phyloP scores from a whole-genome alignment of 2,329 filamentous ascomycete species.

The Phoma sp. region DNA sequence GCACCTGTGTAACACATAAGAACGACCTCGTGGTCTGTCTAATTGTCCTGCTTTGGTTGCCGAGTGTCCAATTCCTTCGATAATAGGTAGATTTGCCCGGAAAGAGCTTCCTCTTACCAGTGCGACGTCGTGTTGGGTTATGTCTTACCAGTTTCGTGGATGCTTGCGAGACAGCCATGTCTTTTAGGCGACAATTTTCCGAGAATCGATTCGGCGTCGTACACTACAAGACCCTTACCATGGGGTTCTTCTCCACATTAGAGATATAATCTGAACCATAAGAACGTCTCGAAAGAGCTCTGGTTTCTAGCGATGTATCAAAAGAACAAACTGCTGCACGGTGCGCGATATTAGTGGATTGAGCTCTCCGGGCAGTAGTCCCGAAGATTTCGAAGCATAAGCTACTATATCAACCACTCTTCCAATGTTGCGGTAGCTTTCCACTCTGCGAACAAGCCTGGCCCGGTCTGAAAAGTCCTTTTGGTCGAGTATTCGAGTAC shows the following conservation, averaged over 20 bases:
- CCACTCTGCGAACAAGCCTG: too few species aligned
- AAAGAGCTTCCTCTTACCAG: not conserved
- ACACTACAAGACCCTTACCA: not conserved
- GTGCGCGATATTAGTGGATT: too few species aligned
- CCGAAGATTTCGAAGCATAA: too few species aligned
- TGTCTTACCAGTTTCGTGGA: slow-evolving; percentile 2
- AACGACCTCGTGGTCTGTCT: slow-evolving; percentile 2
- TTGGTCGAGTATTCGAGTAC: not conserved
- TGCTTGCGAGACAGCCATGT: slow-evolving; percentile 3
- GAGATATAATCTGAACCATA: too few species aligned
- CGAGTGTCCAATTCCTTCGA: not conserved
- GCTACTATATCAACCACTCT: too few species aligned
- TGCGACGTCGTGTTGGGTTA: not conserved
- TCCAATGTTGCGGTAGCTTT: too few species aligned
- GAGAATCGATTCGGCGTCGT: not conserved
- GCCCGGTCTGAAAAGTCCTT: too few species aligned
- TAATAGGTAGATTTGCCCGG: not conserved
- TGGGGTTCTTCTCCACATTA: too few species aligned
- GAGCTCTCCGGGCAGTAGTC: too few species aligned
- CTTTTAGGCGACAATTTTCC: not conserved
- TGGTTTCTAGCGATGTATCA: too few species aligned
- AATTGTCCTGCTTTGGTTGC: not conserved
- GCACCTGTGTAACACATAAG: not conserved
- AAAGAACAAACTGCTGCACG: too few species aligned
- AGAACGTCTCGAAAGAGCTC: too few species aligned